Evolutionary conservation across 2,329 filamentous ascomycete species (phyloP).

Genomic region (Plenodomus tracheiphilus): DNA sequence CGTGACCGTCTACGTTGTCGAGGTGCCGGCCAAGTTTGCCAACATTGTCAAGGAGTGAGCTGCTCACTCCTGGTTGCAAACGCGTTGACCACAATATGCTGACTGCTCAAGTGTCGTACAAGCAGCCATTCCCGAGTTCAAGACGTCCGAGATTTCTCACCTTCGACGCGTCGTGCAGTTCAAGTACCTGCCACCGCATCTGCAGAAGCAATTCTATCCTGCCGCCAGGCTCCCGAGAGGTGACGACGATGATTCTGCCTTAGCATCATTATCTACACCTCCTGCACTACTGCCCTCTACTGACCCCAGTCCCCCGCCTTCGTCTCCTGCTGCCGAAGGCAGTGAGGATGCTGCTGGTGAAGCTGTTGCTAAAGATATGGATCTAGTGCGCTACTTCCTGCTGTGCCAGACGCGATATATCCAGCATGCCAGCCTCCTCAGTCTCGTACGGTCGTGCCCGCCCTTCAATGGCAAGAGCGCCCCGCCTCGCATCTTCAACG

Average conservation of each 20-base stretch:
- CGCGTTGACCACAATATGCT: conserved; percentile 17
- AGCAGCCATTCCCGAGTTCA: conserved; percentile 48
- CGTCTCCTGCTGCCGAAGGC: conserved; percentile 9
- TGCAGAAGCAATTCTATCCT: conserved; percentile 47
- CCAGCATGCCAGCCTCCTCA: conserved; percentile 53
- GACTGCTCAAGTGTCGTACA: conserved; percentile 49
- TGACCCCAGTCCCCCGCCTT: conserved; percentile 7
- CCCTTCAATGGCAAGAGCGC: conserved; percentile 45
- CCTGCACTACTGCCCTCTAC: conserved; percentile 17
- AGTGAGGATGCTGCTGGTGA: conserved; percentile 15
- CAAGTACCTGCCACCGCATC: conserved; percentile 66
- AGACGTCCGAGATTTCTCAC: conserved; percentile 56
- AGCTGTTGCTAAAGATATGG: conserved; percentile 31
- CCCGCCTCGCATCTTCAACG: conserved; percentile 60
- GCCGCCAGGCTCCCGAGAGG: conserved; percentile 38
- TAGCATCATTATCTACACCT: conserved; percentile 33
- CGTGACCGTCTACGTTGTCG: conserved; percentile 70
- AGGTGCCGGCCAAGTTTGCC: conserved; percentile 71
- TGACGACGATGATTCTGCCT: conserved; percentile 36
- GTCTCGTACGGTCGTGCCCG: conserved; percentile 36
- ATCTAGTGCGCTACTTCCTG: conserved; percentile 54
- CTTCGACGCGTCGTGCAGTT: conserved; percentile 77
- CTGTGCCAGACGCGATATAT: conserved; percentile 57
- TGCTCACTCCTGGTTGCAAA: conserved; percentile 10
- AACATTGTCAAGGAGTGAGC: conserved; percentile 74